Base-by-base conservation (phyloP, 495 filamentous ascomycete genomes). In the Hypoxylon cercidicola region DNA sequence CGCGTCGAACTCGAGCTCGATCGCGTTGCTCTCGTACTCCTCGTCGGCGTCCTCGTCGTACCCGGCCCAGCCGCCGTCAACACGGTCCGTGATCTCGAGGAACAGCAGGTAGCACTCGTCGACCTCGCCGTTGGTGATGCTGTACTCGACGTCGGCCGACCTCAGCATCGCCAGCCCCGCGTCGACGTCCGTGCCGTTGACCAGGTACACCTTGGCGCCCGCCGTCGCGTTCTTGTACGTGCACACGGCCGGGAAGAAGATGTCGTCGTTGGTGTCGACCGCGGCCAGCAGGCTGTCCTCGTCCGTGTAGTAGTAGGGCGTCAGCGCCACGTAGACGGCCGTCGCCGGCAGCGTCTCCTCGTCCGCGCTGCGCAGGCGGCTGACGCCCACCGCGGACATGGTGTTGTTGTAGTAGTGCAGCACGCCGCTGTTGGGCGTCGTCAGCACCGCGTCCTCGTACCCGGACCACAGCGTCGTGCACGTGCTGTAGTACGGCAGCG, bases 341-440 rank as follows among this genome's bases (percentile, higher is more conserved):
- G 47, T 44, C 12, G 34, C 58, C 6, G 58, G 58, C 0, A 62
- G 20, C 3, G 18, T 11, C 15, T 41, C 21, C 12, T 62, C 47
- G 25, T 62, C 58, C 2, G 58, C 35, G 3, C 55, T 19, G 25
- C 64, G 64, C 1, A 68, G 53, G 41, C 64, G 64, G 16, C 48
- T 56, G n/a, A 68, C 64, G 16, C 64, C 60, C 5, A 54, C 41
- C 32, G 43, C 52, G 16, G 59, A 37, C 64, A 68, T 68, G 64
- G 64, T 68, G 51, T 68, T 64, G 52, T 55, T 56, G 53, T 68
- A 68, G 46, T 64, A 64, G 44, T 64, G 59, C 11, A 68, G 52
- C 28, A 68, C 21, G 13, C 59, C 44, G 23, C 40, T 41, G 19
- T 46, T 64, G 2, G 45, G 51, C 11, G 52, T 40, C 3, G 52